Evolutionary conservation across 345 rosid genomes (phyloP).

Genomic region (Citrus sp.): DNA sequence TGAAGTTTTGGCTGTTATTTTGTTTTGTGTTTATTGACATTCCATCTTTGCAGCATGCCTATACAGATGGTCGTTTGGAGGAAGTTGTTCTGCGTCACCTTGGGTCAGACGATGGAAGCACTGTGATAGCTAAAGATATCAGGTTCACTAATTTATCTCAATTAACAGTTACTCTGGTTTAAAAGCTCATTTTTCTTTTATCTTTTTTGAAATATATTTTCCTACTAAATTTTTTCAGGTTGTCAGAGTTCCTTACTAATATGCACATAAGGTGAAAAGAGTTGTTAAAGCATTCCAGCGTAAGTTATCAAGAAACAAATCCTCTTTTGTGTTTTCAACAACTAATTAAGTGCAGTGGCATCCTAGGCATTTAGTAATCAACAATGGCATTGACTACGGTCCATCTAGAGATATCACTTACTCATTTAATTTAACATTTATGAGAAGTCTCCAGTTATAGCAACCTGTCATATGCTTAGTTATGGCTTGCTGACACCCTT

Average conservation of each 20-base stretch:
- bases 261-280: slow-evolving; percentile 35
- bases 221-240: slow-evolving; percentile 37
- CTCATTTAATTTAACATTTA: background rate
- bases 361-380: background rate
- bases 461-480: background rate
- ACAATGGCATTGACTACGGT: background rate
- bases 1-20: background rate
- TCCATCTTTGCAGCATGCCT: slow-evolving; percentile 47
- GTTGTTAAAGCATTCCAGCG: slow-evolving; percentile 10
- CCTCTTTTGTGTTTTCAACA: background rate
- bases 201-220: background rate
- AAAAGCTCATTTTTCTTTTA: background rate
- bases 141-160: slow-evolving; percentile 23
- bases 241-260: slow-evolving; percentile 61
- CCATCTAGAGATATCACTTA: background rate
- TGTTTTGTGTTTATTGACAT: slow-evolving; percentile 4
- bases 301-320: background rate
- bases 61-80: slow-evolving; percentile 52
- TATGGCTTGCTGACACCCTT: background rate
- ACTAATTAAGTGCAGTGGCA: background rate
- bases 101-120: slow-evolving; percentile 53
- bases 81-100: slow-evolving; percentile 57
- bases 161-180: background rate
- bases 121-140: slow-evolving; percentile 53
- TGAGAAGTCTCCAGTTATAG: background rate